Base-by-base conservation (phyloP, 371 early-diverging fungal species). In the Paraphysoderma sedebokerense region DNA sequence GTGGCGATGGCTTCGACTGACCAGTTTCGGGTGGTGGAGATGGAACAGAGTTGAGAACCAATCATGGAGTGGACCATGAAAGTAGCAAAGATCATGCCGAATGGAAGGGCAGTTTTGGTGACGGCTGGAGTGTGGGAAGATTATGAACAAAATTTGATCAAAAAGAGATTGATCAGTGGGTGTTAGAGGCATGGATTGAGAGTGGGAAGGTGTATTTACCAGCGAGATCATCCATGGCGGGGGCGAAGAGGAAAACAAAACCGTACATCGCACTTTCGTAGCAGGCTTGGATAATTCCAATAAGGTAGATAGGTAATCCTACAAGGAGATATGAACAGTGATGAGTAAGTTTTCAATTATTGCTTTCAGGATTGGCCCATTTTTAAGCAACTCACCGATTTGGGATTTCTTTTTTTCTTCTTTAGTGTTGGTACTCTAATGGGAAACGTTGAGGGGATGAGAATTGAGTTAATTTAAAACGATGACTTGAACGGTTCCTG, bases 201-300 rank as follows among this genome's bases (percentile, higher is more conserved):
- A 12, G 39, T 12, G 28, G 19, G n/a, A 36, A 36, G 5, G 4
- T 4, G 0, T n/a, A 22, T 5, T 9, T 23, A 42, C 42, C 7
- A 42, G 6, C 26, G 8, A 24, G 15, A 8, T 49, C 29, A 30
- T 65, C 65, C 4, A 70, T 36, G 12, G 61, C 54, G 5, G 66
- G 64, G 0, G 49, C 28, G 56, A 59, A 70, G 30, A 70, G 51
- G 29, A 68, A 70, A 20, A 68, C 65, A 28, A 68, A 68, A 5
- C 55, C 54, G 48, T 66, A 68, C 70, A 68, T 68, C 27, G 62
- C 57, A 22, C 56, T 49, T 38, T 70, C 70, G 48, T 64, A 67
- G 27, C 53, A 50, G 29, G 46, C 47, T 51, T 67, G 66, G 47
- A 69, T 68, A 5, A 54, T 32, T 3, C 70, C 70, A 27, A 59